Evolutionary conservation across 2,329 filamentous ascomycete species (phyloP).

Genomic region (Aspergillus fijiensis): DNA sequence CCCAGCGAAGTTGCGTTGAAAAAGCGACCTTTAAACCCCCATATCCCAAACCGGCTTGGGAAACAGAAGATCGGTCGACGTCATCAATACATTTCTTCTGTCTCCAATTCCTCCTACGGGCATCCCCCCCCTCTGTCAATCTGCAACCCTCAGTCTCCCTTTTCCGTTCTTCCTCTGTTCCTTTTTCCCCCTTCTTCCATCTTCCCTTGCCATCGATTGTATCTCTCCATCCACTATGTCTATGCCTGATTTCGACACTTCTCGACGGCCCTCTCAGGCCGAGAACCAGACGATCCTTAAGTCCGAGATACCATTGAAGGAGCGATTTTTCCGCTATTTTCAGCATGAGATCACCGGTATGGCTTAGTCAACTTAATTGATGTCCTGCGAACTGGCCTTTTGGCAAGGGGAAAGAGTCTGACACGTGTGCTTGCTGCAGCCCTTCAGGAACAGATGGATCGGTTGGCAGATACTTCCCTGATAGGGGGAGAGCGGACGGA

Average conservation of each 20-base stretch:
- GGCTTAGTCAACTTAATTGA: slow-evolving; percentile 19
- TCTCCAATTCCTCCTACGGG: slow-evolving; percentile 7
- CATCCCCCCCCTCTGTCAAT: not conserved
- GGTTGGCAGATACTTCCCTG: slow-evolving; percentile 61
- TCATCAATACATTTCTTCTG: slow-evolving; percentile 32
- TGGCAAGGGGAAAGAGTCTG: slow-evolving; percentile 17
- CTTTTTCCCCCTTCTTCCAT: not conserved
- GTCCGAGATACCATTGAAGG: slow-evolving; percentile 56
- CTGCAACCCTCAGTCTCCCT: not conserved
- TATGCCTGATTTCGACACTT: slow-evolving; percentile 27
- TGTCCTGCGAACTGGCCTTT: slow-evolving; percentile 5
- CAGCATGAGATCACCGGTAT: slow-evolving; percentile 70
- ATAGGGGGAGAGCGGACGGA: slow-evolving; percentile 74
- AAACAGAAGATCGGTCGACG: slow-evolving; percentile 27
- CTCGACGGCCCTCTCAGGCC: slow-evolving; percentile 32
- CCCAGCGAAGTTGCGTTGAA: not conserved
- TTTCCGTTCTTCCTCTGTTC: not conserved
- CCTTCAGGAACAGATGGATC: slow-evolving; percentile 72
- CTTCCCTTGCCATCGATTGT: not conserved
- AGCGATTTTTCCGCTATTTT: slow-evolving; percentile 83
- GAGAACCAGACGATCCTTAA: slow-evolving; percentile 36
- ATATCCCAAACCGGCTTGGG: not conserved
- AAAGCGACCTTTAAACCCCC: not conserved
- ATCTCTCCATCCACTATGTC: slow-evolving; percentile 28
- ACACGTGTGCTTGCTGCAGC: slow-evolving; percentile 48